Evolutionary conservation across 2,329 filamentous ascomycete species (phyloP).

Genomic region (Microdochium bolleyi): DNA sequence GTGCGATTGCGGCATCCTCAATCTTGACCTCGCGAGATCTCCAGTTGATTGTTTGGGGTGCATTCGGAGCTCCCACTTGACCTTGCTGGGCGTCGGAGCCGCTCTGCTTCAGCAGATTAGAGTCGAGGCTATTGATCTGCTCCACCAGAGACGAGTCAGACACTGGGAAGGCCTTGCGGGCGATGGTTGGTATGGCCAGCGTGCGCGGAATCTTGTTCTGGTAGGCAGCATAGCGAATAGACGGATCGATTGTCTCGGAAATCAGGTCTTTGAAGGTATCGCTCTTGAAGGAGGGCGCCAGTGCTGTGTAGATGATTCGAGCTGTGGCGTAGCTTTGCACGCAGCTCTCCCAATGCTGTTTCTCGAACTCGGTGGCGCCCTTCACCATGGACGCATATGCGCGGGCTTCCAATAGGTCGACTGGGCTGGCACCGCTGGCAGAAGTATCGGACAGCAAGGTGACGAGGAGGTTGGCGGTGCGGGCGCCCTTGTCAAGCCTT

Average conservation of each 20-base stretch:
- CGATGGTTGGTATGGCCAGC: constrained; percentile 70
- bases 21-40: constrained; percentile 77
- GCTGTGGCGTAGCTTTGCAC: constrained; percentile 68
- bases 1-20: constrained; percentile 86
- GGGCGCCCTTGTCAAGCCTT: constrained; percentile 71
- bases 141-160: constrained; percentile 54
- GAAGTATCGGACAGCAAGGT: constrained; percentile 54
- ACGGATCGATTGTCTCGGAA: constrained; percentile 80
- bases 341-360: constrained; percentile 75
- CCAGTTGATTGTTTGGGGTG: constrained; percentile 76
- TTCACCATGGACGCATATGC: constrained; percentile 74
- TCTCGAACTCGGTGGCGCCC: constrained; percentile 78
- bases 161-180: constrained; percentile 68
- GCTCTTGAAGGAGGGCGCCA: constrained; percentile 56
- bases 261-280: constrained; percentile 84
- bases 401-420: constrained; percentile 74
- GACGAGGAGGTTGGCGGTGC: constrained; percentile 60
- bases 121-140: constrained; percentile 63
- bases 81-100: constrained; percentile 39
- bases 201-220: constrained; percentile 83
- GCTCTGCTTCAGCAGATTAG: constrained; percentile 55
- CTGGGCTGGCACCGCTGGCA: constrained; percentile 56
- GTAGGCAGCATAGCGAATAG: constrained; percentile 90
- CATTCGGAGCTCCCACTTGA: constrained; percentile 39
- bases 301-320: constrained; percentile 72